Evolutionary conservation across 257 asterid species (phyloP).

Genomic region (Parsonsia alboflavescens): DNA sequence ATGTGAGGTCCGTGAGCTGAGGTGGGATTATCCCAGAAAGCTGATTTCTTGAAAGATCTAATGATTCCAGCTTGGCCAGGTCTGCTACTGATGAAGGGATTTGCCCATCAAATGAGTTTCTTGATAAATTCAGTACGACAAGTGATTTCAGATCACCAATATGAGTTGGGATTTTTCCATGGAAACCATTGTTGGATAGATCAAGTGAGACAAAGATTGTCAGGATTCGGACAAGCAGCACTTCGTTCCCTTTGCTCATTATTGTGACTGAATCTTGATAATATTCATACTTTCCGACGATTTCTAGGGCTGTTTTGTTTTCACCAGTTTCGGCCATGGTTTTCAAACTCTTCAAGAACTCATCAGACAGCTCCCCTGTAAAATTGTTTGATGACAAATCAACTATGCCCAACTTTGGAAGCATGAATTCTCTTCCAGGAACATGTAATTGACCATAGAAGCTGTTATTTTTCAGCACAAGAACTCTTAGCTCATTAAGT

Average conservation of each 20-base stretch:
- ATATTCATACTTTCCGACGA: constrained; percentile 23
- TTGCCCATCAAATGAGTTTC: neutral
- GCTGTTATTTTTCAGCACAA: constrained; percentile 15
- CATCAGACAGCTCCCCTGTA: constrained; percentile 12
- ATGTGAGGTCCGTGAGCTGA: neutral
- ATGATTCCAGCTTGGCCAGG: neutral
- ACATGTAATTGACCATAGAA: constrained; percentile 15
- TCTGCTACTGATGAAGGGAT: constrained; percentile 11
- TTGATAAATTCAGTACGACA: constrained; percentile 8
- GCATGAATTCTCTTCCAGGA: constrained; percentile 13
- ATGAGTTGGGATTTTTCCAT: constrained; percentile 14
- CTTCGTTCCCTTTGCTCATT: constrained; percentile 43
- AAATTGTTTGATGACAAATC: constrained; percentile 27
- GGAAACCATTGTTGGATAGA: constrained; percentile 16
- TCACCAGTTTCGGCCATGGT: constrained; percentile 17
- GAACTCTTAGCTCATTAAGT: constrained; percentile 11
- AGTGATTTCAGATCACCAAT: constrained; percentile 25
- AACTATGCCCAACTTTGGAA: constrained; percentile 21
- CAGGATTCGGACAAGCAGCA: constrained; percentile 51
- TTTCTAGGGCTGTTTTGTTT: constrained; percentile 9
- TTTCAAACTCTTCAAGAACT: constrained; percentile 14
- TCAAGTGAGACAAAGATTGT: constrained; percentile 31
- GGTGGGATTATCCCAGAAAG: constrained; percentile 37
- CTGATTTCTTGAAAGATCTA: constrained; percentile 23
- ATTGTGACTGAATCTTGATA: constrained; percentile 54